These are phyloP conservation scores for Grosmannia huntii DNA, from an alignment of 2,329 filamentous ascomycete species.

Conservation along the genomic window DNA sequence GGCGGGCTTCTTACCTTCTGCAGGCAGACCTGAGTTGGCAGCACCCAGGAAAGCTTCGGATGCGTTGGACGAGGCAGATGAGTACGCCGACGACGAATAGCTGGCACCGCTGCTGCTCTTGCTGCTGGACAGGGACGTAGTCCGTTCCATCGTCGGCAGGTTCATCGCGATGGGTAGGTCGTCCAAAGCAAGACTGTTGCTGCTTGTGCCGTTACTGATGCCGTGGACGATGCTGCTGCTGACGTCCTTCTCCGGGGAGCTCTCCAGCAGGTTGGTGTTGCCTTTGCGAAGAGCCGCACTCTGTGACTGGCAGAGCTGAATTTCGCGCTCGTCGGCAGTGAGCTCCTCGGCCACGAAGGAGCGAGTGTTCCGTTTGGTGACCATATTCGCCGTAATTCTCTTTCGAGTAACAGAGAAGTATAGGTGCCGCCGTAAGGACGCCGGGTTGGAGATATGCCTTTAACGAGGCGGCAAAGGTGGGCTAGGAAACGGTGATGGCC, in stretches of 20 bases:
- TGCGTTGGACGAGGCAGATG: conserved; percentile 1
- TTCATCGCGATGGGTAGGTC: not conserved
- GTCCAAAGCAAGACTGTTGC: not conserved
- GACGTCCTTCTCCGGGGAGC: not conserved
- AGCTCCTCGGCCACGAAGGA: conserved; percentile 11
- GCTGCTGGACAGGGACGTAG: not conserved
- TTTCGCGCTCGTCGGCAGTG: conserved; percentile 7
- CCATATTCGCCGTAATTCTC: conserved; percentile 1
- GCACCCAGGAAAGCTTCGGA: not conserved
- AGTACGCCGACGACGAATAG: conserved; percentile 5
- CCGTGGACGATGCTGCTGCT: not conserved
- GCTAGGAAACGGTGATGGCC: not conserved
- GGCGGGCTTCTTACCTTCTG: conserved; percentile 1
- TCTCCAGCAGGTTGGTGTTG: not conserved
- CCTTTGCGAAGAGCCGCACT: not conserved
- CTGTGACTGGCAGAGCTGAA: not conserved
- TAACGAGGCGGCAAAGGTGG: not conserved
- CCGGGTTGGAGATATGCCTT: not conserved
- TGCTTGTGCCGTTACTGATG: not conserved
- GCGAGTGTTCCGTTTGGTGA: conserved; percentile 12
- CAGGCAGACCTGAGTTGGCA: not conserved
- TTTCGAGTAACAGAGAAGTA: no score
- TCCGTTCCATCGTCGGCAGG: not conserved
- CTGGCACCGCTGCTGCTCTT: conserved; percentile 8
- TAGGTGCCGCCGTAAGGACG: not conserved